These are phyloP conservation scores for Arbutus unedo DNA, from an alignment of 148 eudicot species.

Conservation along the genomic window DNA sequence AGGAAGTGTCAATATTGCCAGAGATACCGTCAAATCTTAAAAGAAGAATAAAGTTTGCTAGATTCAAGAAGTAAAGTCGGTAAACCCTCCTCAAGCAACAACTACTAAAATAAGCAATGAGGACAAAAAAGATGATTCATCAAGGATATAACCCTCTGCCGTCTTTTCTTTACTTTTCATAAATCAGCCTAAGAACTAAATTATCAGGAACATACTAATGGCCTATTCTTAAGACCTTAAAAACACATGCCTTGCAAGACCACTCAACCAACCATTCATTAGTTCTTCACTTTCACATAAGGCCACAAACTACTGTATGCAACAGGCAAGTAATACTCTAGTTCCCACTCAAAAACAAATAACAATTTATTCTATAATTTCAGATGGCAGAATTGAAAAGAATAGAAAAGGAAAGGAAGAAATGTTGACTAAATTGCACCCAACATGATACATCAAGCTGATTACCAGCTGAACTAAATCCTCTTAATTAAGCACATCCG, in stretches of 20 bases:
- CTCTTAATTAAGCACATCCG: not conserved
- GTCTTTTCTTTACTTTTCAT: not conserved
- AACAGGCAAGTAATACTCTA: not conserved
- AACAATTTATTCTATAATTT: not conserved
- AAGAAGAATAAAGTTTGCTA: not conserved
- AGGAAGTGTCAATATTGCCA: not conserved
- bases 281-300: not conserved
- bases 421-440: not conserved
- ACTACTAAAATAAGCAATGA: not conserved
- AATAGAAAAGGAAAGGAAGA: not conserved
- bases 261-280: constrained; percentile 5
- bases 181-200: not conserved
- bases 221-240: not conserved
- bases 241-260: not conserved
- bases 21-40: not conserved
- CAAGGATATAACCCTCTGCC: not conserved
- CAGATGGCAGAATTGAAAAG: not conserved
- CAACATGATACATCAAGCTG: not conserved
- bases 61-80: not conserved
- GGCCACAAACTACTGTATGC: not conserved
- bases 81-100: not conserved
- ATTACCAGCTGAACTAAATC: not conserved
- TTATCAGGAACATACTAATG: not conserved
- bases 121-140: not conserved
- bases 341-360: not conserved